Base-by-base conservation (phyloP, 495 filamentous ascomycete species). In the Penicillium pancosmium region DNA sequence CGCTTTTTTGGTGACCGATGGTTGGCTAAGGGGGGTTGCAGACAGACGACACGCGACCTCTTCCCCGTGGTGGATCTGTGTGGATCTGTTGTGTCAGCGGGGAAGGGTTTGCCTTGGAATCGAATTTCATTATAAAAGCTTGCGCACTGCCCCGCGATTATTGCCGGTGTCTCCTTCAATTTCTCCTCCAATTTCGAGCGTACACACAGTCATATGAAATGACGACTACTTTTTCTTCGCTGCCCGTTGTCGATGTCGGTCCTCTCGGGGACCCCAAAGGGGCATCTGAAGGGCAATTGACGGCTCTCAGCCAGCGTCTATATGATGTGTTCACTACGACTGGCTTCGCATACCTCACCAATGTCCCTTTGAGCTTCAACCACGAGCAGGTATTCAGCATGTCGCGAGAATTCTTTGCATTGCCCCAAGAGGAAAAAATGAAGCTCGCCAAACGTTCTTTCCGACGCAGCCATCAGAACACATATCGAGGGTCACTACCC, bases 311-410 rank as follows among this genome's bases (percentile, higher is more conserved):
- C 55, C 46, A 64, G 12, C 62, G 66, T 21, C 61, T 81, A 1
- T 68, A 71, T 52, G 56, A 76, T 34, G 75, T 77, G 8, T 79
- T 81, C 52, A 61, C 75, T 5, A 79, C 73, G 2, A 76, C 73
- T 0, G 78, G 80, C 10, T 81, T 79, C 62, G 74, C 75, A 10
- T 82, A 81, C 54, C 69, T 80, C 5, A 64, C 66, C 12, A 74
- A 78, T 59, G 48, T 70, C 7, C 75, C 77, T 0, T 52, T 80
- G 19, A 73, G 69, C 41, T 77, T 71, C 63, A 59, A 63, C 15
- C 72, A 78, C 51, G 69, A 72, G 0, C 69, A 76, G 52, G 71
- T 81, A 1, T 78, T 81, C 52, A 38, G 51, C 8, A 55, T 81
- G 8, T 74, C 76, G 3, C 59, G 64, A 11, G 70, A 74, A 5